These are phyloP conservation scores for Oryza glaberrima DNA, from an alignment of 176 grass and related monocot species.

Conservation along the genomic window DNA sequence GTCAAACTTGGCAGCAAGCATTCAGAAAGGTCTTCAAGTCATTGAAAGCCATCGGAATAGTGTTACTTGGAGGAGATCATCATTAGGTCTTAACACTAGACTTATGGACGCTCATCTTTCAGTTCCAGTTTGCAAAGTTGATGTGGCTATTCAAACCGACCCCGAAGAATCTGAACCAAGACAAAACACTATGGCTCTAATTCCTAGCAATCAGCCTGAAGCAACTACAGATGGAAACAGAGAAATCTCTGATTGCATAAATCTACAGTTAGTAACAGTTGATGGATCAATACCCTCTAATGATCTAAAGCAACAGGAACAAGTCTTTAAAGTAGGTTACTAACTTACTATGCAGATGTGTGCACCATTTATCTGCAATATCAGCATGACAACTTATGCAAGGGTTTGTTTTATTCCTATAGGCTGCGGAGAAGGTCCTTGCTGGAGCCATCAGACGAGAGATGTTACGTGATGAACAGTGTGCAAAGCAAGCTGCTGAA, in stretches of 20 bases:
- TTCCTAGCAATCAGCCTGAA: slow-evolving; percentile 39
- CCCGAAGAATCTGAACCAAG: slow-evolving; percentile 41
- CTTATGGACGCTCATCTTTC: slow-evolving; percentile 42
- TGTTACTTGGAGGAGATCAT: slow-evolving; percentile 51
- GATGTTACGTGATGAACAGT: slow-evolving; percentile 58
- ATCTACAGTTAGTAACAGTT: slow-evolving; percentile 51
- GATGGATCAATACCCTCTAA: slow-evolving; percentile 41
- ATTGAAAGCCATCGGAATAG: slow-evolving; percentile 40
- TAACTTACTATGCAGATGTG: neutral
- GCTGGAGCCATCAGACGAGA: slow-evolving; percentile 65
- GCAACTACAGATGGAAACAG: slow-evolving; percentile 21
- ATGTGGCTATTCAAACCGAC: slow-evolving; percentile 58
- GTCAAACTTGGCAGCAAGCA: slow-evolving; percentile 53
- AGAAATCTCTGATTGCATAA: slow-evolving; percentile 26
- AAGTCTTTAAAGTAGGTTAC: slow-evolving; percentile 49
- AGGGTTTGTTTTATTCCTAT: slow-evolving; percentile 1
- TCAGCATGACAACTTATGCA: neutral
- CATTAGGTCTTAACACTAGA: slow-evolving; percentile 49
- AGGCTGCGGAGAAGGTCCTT: slow-evolving; percentile 64
- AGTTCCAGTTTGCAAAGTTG: slow-evolving; percentile 42
- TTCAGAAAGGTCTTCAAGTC: slow-evolving; percentile 56
- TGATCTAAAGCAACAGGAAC: slow-evolving; percentile 47
- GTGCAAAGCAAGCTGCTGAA: slow-evolving; percentile 64
- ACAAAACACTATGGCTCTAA: slow-evolving; percentile 36
- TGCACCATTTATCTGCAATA: neutral